Percentiles rank a stretch among this genome's conserved stretches.
Conservation (phyloP, 305 asterid genomes). For the Rubia tinctorum region DNA sequence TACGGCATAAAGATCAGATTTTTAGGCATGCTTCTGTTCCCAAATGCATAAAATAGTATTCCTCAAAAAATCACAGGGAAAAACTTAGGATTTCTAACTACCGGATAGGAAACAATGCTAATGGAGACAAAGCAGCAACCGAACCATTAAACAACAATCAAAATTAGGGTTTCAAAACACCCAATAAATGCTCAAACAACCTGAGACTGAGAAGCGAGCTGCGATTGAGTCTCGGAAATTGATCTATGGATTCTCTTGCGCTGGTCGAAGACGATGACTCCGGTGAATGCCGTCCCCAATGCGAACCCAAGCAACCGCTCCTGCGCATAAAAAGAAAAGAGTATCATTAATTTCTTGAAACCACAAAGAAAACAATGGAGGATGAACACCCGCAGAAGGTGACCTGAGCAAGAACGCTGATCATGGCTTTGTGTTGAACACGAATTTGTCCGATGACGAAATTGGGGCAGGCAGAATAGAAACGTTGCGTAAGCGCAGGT, state of each 20-base stretch:
- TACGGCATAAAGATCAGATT: neutral
- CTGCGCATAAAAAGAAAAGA: conserved; percentile 27
- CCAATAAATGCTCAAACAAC: conserved; percentile 11
- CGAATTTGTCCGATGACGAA: neutral
- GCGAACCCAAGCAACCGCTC: conserved; percentile 75
- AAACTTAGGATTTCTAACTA: neutral
- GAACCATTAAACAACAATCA: neutral
- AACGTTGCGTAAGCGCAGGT: neutral
- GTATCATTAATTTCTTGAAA: conserved; percentile 1
- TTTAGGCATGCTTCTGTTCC: neutral
- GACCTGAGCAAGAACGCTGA: conserved; percentile 62
- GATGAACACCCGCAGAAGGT: neutral
- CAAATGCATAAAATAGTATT: neutral
- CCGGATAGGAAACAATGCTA: neutral
- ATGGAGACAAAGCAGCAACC: neutral
- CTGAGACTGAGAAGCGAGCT: conserved; percentile 30
- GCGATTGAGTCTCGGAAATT: conserved; percentile 45
- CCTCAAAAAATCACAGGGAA: neutral
- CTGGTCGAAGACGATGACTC: conserved; percentile 35
- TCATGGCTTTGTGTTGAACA: conserved; percentile 28
- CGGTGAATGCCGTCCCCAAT: conserved; percentile 39
- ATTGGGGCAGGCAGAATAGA: neutral
- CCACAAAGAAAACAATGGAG: neutral
- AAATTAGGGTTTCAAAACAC: conserved; percentile 24
- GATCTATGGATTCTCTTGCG: conserved; percentile 38